Evolutionary conservation across 1,284 basidiomycete species (phyloP).

Genomic region (Coniferiporia weirii): DNA sequence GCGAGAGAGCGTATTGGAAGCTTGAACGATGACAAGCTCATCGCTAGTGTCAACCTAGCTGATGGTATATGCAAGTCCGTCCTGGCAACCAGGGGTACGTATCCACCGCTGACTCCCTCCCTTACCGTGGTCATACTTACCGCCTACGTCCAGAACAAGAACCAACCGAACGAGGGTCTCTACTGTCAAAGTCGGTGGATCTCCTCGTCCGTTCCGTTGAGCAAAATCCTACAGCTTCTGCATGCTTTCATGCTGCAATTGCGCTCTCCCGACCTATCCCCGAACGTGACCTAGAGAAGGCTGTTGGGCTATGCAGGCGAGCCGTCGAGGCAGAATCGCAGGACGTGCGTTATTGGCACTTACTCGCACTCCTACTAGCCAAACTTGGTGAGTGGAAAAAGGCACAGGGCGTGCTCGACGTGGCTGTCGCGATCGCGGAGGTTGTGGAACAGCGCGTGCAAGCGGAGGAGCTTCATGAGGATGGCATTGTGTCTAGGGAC

Average conservation of each 20-base stretch:
- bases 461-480: constrained; percentile 21
- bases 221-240: constrained; percentile 54
- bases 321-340: constrained; percentile 74
- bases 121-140: constrained; percentile 6
- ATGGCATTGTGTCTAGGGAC: constrained; percentile 13
- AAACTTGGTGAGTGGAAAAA: constrained; percentile 79
- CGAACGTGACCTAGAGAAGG: constrained; percentile 63
- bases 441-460: constrained; percentile 36
- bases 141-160: constrained; percentile 51
- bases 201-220: constrained; percentile 53
- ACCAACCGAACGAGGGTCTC: constrained; percentile 50
- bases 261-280: constrained; percentile 64
- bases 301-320: constrained; percentile 62
- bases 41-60: constrained; percentile 54
- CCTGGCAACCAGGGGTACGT: constrained; percentile 55
- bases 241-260: constrained; percentile 77
- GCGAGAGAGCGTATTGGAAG: constrained; percentile 47
- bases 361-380: constrained; percentile 79
- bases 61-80: constrained; percentile 62
- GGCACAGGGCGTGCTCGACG: constrained; percentile 74
- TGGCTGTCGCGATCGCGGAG: constrained; percentile 51
- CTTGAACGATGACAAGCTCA: constrained; percentile 38
- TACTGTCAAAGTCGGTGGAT: constrained; percentile 55
- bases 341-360: constrained; percentile 86
- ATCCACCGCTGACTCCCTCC: background rate